These are phyloP conservation scores for Sclerospora graminicola DNA, from an alignment of 352 stramenopile genomes.

Conservation along the genomic window DNA sequence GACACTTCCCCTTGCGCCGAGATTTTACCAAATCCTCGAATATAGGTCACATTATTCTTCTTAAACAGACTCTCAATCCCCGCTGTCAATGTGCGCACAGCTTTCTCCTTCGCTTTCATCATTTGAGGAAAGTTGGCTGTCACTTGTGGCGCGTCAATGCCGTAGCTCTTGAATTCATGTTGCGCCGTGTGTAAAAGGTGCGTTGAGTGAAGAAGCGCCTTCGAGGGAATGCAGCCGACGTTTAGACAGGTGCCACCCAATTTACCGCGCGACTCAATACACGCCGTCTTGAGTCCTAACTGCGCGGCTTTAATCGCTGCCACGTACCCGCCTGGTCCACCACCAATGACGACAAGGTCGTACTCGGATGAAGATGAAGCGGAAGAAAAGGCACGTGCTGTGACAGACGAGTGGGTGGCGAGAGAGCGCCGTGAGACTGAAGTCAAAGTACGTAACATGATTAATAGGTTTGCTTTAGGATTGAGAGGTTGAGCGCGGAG, in stretches of 20 bases:
- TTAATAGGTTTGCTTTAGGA: neutral
- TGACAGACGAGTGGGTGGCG: slow-evolving; percentile 28
- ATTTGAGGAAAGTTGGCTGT: slow-evolving; percentile 94
- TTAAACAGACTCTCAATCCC: slow-evolving; percentile 98
- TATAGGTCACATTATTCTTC: slow-evolving; percentile 98
- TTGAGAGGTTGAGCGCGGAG: no score
- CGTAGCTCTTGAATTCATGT: slow-evolving; percentile 94
- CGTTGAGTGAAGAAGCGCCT: slow-evolving; percentile 93
- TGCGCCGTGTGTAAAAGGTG: slow-evolving; percentile 96
- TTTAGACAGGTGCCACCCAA: slow-evolving; percentile 98
- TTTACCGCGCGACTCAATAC: slow-evolving; percentile 93
- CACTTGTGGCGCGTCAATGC: slow-evolving; percentile 87
- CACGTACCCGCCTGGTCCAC: slow-evolving; percentile 97
- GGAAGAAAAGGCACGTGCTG: slow-evolving; percentile 40
- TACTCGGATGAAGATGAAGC: slow-evolving; percentile 40
- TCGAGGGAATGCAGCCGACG: slow-evolving; percentile 99
- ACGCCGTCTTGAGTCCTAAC: slow-evolving; percentile 97
- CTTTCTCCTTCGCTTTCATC: slow-evolving; percentile 94
- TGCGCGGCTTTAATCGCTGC: slow-evolving; percentile 97
- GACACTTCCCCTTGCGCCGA: slow-evolving; percentile 86
- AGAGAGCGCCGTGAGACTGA: slow-evolving; percentile 21
- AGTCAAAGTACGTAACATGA: slow-evolving; percentile 17
- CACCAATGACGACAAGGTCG: slow-evolving; percentile 88
- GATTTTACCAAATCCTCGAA: slow-evolving; percentile 95
- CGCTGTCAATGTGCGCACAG: slow-evolving; percentile 90